Base-by-base conservation (phyloP, 306 rosid genomes). In the Prunus mira region DNA sequence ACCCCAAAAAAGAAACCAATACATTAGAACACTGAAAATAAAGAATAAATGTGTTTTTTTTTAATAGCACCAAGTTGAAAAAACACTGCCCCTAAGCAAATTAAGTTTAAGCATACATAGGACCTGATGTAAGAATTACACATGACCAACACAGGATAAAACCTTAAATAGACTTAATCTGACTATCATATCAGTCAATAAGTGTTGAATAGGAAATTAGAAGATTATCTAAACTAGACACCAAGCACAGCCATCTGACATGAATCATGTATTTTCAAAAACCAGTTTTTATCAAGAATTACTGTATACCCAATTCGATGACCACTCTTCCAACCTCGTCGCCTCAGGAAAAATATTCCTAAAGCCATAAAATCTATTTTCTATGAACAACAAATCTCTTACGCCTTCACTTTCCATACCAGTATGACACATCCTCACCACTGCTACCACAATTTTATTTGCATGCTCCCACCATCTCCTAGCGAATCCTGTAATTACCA, bases 11-110 rank as follows among this genome's bases (percentile, higher is more conserved):
- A 25, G 58, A 71, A 50, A 28, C 61, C 49, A 82, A 41, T 14
- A 61, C 20, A 58, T 83, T 12, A 73, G 56, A 24, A 67, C 46
- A 30, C 32, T 15, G 72, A 50, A 6, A 72, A 63, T 56, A 74
- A 65, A 49, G 76, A 57, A 84, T 22, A 47, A 32, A 30, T 6
- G 38, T 57, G 75, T 11, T 19, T 67, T 41, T 67, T 41, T 28
- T 9, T 62, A 65, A 34, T 8, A 27, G 58, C 65, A 61, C 15
- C 8, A 56, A 24, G 22, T 65, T 30, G 72, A 25, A 66, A 52
- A 32, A 52, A 18, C 4, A 24, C 12, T 18, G 6, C 20, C 56
- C 14, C 2, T 7, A 69, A 32, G 24, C 12, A 66, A 18, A 14
- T 58, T 9, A 67, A 27, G 20, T 56, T 67, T 38, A 41, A 66